Base-by-base conservation (phyloP, 2,329 filamentous ascomycete genomes). In the Fusarium luffae region DNA sequence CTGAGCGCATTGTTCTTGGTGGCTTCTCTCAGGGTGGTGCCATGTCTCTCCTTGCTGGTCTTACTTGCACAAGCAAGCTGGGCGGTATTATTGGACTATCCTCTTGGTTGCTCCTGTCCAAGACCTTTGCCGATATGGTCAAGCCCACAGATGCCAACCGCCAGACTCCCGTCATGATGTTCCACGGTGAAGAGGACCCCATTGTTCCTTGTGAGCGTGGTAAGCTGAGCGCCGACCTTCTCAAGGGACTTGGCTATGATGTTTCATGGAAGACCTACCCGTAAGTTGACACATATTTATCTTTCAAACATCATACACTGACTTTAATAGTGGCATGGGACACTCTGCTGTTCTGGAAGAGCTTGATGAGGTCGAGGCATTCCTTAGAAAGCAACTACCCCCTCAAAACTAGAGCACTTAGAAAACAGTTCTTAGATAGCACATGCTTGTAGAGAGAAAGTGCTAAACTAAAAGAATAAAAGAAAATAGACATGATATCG, bases 61-160 rank as follows among this genome's bases (percentile, higher is more conserved):
- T 97, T 43, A 97, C 94, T 7, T 87, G 84, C 71, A 81, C 83
- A 63, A 85, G 88, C 72, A 93, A 93, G 81, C 84, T 98, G 18
- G 95, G 89, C n/a, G 95, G 94, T 68, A 92, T 98, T 69, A 90
- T 98, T 68, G 93, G 91, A 10, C 82, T 98, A 66, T 96, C 92
- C 14, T 91, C 89, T 74, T 98, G 97, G 80, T 81, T 98, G 72
- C 85, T 93, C 21, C 83, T 98, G 30, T 82, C 80, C 54, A 72
- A 77, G 55, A 84, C 82, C 66, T 85, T 88, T 71, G 76, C 79
- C 48, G 78, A 81, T 19, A 59, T 76, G 18, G 68, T 84, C 23
- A 79, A 82, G 4, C 77, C 80, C 16, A 73, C 68, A 9, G 82
- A 85, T 83, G 46, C 66, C 61, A 84, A 86, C 71, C 88, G 90